These are phyloP conservation scores for Grigorovia transvaalensis DNA, from an alignment of 805 yeast species.

Conservation along the genomic window DNA sequence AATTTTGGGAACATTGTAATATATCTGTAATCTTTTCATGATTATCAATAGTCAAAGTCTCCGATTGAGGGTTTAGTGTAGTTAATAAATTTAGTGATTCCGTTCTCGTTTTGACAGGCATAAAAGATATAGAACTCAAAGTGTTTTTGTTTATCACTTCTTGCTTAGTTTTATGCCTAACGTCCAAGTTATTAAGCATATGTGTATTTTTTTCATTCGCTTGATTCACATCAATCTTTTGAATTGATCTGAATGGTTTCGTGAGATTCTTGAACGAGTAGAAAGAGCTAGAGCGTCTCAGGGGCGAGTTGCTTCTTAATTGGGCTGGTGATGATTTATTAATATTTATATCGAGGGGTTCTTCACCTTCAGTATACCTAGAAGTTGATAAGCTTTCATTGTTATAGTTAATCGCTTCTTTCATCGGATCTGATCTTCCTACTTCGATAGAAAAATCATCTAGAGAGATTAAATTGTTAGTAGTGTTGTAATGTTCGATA, in stretches of 20 bases:
- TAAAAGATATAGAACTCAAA: not conserved
- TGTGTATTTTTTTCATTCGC: not conserved
- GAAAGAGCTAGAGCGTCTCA: not conserved
- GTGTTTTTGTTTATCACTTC: not conserved
- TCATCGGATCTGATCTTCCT: not conserved
- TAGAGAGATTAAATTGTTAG: not conserved
- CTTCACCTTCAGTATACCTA: not conserved
- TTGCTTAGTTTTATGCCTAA: not conserved
- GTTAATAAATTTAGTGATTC: not conserved
- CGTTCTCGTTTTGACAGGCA: not conserved
- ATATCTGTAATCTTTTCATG: not conserved
- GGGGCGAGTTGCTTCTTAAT: not conserved
- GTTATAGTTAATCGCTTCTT: not conserved
- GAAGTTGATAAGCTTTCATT: not conserved
- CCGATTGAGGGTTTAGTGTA: slow-evolving; percentile 12
- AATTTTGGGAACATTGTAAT: not conserved
- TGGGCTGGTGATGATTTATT: too few relatives aligned
- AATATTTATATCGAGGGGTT: too few relatives aligned
- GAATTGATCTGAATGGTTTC: not conserved
- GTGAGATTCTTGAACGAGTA: not conserved
- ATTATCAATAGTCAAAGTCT: not conserved
- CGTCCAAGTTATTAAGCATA: not conserved
- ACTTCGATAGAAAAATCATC: not conserved
- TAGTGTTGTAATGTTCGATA: not conserved
- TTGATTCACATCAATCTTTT: not conserved